Evolutionary conservation across 305 asterid species (phyloP).

Genomic region (Fraxinus nigra): DNA sequence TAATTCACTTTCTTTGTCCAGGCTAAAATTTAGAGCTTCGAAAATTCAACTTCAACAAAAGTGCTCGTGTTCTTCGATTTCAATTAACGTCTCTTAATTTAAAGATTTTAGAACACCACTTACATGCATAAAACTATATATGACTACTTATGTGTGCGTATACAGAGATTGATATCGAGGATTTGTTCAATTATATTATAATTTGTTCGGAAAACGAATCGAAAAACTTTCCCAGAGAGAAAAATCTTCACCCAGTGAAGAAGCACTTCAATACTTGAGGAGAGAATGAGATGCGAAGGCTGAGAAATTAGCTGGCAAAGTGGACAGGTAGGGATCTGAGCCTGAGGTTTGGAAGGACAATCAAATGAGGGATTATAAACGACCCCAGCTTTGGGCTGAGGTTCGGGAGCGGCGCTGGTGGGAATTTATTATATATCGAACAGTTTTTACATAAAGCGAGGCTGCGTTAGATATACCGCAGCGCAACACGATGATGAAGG

Average conservation of each 20-base stretch:
- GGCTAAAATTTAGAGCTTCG: not conserved
- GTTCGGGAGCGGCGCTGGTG: slow-evolving; percentile 4
- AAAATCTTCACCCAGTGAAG: slow-evolving; percentile 11
- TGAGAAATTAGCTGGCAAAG: slow-evolving; percentile 46
- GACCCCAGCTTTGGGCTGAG: not conserved
- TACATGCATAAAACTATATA: not conserved
- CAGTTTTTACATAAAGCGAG: not conserved
- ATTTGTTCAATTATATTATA: not conserved
- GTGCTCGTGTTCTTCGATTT: slow-evolving; percentile 28
- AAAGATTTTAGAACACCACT: slow-evolving; percentile 7
- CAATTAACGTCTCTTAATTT: slow-evolving; percentile 9
- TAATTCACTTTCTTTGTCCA: slow-evolving; percentile 14
- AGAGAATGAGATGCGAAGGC: slow-evolving; percentile 23
- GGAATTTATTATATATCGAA: not conserved
- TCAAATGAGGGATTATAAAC: not conserved
- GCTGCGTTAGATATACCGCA: not conserved
- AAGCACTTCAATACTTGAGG: not conserved
- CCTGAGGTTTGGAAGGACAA: slow-evolving; percentile 35
- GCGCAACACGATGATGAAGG: not conserved
- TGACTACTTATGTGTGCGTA: not conserved
- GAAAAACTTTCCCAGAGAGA: not conserved
- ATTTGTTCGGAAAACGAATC: not conserved
- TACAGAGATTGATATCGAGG: not conserved
- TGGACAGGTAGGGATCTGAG: slow-evolving; percentile 50
- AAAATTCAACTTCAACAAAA: not conserved